Base-by-base conservation (phyloP, 495 filamentous ascomycete genomes). In the Neurospora sp. region DNA sequence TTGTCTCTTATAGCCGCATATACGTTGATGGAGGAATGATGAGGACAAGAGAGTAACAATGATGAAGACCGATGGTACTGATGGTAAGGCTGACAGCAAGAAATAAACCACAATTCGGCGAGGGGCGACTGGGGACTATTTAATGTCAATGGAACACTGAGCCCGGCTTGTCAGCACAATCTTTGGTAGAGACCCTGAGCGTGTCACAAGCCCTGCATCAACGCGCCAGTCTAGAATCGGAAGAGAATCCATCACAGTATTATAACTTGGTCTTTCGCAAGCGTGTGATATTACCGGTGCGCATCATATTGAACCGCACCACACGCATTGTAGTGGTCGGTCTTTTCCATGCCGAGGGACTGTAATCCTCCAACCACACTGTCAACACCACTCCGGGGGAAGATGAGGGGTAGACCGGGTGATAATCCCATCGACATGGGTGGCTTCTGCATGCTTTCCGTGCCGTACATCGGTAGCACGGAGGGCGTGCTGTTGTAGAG, bases 381-480 rank as follows among this genome's bases (percentile, higher is more conserved):
- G 40, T 71, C 59, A 53, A 69, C 37, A 70, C 14, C 70, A 71
- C 65, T 53, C 27, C 8, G 22, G 72, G 40, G 70, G 44, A 68
- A 71, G 74, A 69, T 76, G 75, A 78, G 73, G 76, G 75, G 76
- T 78, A 76, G 71, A 73, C 71, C 38, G 69, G 53, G 10, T 61
- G 5, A 61, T 61, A 16, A 61, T 61, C 27, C 53, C 53, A 31
- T 61, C 53, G 27, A 16, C 22, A 61, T 61, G 53, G 53, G 12
- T 61, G 53, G 22, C 53, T 61, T 61, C 53, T 61, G 53, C 53
- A 61, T 61, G 53, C 53, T 16, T 61, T 61, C 22, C 53, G 53
- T 61, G 53, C 53, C 27, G 53, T 61, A 61, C 12, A 22, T 22
- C 22, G 22, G 22, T 22, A 22, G 22, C 22, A 22, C 22, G 22